A percentile compares a stretch with the other conserved stretches of the same genome.
phyloP scores from a whole-genome alignment of 2,329 filamentous ascomycete genomes.

The Aspergillus terreus region DNA sequence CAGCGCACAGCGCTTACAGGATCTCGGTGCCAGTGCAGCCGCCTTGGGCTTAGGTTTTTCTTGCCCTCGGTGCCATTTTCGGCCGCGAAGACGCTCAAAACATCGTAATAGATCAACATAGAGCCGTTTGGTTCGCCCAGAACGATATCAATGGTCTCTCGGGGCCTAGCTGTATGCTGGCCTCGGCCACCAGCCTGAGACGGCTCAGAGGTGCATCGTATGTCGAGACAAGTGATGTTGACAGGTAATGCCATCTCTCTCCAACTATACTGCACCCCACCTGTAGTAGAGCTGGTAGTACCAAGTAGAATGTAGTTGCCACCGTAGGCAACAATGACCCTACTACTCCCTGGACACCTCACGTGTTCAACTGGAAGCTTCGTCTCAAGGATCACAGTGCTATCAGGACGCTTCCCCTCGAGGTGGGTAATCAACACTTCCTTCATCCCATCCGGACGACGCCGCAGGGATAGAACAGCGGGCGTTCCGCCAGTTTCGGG shows the following conservation, averaged over 20 bases:
- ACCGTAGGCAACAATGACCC: constrained; percentile 37
- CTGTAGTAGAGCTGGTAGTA: constrained; percentile 35
- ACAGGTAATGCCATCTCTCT: constrained; percentile 55
- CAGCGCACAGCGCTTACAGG: constrained; percentile 82
- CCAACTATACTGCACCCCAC: constrained; percentile 48
- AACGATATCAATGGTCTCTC: constrained; percentile 64
- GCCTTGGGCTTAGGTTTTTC: constrained; percentile 51
- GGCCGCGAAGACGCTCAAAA: constrained; percentile 55
- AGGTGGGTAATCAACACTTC: constrained; percentile 27
- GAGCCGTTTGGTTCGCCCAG: constrained; percentile 73
- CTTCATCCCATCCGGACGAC: constrained; percentile 35
- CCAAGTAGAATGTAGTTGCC: constrained; percentile 58
- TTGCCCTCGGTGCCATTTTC: constrained; percentile 45
- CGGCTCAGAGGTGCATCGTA: constrained; percentile 44
- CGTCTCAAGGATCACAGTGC: constrained; percentile 27
- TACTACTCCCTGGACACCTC: constrained; percentile 25
- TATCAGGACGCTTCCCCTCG: constrained; percentile 18
- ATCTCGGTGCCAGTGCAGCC: constrained; percentile 87
- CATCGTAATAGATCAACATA: constrained; percentile 77
- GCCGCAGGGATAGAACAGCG: constrained; percentile 37
- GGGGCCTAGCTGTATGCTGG: constrained; percentile 22
- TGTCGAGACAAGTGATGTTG: constrained; percentile 64
- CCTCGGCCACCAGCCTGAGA: constrained; percentile 6
- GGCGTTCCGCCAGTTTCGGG: constrained; percentile 17
- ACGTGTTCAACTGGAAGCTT: constrained; percentile 25